Conservation (phyloP, 495 filamentous ascomycete species). For the Daldinia vernicosa region DNA sequence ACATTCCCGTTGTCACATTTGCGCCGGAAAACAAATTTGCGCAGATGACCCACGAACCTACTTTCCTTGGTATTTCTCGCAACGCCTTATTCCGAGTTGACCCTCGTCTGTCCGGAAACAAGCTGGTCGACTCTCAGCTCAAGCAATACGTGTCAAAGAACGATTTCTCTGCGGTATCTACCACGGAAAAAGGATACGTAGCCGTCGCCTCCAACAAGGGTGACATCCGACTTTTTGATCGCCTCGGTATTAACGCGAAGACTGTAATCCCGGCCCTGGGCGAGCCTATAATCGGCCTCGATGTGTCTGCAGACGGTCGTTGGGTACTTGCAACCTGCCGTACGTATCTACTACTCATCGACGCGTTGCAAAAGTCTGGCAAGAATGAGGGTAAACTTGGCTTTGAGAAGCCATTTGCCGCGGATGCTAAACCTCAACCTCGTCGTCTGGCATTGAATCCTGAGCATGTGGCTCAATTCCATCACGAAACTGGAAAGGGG, state of each 20-base stretch:
- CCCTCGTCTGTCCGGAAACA: constrained; percentile 87
- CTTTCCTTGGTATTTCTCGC: constrained; percentile 88
- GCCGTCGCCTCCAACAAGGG: constrained; percentile 97
- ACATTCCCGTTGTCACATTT: constrained; percentile 90
- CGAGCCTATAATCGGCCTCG: constrained; percentile 92
- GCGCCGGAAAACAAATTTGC: constrained; percentile 97
- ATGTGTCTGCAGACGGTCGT: constrained; percentile 91
- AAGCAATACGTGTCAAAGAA: constrained; percentile 98
- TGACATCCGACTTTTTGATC: constrained; percentile 95
- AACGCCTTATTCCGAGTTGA: constrained; percentile 96
- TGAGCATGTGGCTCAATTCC: constrained; percentile 93
- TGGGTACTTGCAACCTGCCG: constrained; percentile 96
- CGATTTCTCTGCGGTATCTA: constrained; percentile 92
- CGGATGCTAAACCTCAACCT: constrained; percentile 92
- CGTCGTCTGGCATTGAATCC: constrained; percentile 88
- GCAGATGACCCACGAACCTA: constrained; percentile 95
- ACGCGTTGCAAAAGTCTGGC: constrained; percentile 87
- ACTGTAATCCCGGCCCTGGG: constrained; percentile 95
- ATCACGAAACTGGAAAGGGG: constrained; percentile 87
- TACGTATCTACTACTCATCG: constrained; percentile 93
- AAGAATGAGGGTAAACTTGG: constrained; percentile 98
- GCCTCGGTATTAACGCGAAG: constrained; percentile 95
- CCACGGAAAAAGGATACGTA: constrained; percentile 94
- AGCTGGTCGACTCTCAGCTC: constrained; percentile 89
- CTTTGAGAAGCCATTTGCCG: constrained; percentile 92